Evolutionary conservation across 2,329 filamentous ascomycete species (phyloP).

Genomic region (Rhinocladiella similis): DNA sequence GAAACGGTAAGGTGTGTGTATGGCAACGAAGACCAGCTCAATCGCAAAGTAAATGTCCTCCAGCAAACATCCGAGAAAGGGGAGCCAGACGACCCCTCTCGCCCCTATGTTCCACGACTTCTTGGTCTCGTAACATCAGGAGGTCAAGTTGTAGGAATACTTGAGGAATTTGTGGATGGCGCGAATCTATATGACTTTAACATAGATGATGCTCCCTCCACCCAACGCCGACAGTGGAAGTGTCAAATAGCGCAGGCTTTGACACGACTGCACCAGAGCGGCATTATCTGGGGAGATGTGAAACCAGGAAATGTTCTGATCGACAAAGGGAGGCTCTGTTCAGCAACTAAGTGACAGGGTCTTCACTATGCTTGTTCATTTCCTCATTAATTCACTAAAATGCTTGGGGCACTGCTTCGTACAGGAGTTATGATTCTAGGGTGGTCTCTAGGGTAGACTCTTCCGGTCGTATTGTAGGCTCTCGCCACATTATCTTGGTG

Average conservation of each 20-base stretch:
- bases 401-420: too few relatives aligned
- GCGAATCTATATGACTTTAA: slow-evolving; percentile 1
- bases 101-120: slow-evolving; percentile 4
- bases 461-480: too few relatives aligned
- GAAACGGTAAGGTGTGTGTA: slow-evolving; percentile 7
- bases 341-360: too few relatives aligned
- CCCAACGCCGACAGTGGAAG: slow-evolving; percentile 13
- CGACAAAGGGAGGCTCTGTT: too few relatives aligned
- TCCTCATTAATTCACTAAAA: too few relatives aligned
- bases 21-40: background rate
- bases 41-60: slow-evolving; percentile 7
- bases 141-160: slow-evolving; percentile 9
- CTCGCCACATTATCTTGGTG: too few relatives aligned
- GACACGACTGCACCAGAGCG: slow-evolving; percentile 18
- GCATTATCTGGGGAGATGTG: slow-evolving; percentile 31
- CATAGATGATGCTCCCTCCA: background rate
- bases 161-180: slow-evolving; percentile 15
- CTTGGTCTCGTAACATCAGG: slow-evolving; percentile 4
- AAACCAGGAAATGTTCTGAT: slow-evolving; percentile 32
- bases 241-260: slow-evolving; percentile 17
- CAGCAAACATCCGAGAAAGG: slow-evolving; percentile 8
- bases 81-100: slow-evolving; percentile 5
- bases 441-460: too few relatives aligned
- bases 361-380: too few relatives aligned
- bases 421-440: too few relatives aligned